These are phyloP conservation scores for Cytospora piceae DNA, from an alignment of 2,329 filamentous ascomycete genomes.

Conservation along the genomic window DNA sequence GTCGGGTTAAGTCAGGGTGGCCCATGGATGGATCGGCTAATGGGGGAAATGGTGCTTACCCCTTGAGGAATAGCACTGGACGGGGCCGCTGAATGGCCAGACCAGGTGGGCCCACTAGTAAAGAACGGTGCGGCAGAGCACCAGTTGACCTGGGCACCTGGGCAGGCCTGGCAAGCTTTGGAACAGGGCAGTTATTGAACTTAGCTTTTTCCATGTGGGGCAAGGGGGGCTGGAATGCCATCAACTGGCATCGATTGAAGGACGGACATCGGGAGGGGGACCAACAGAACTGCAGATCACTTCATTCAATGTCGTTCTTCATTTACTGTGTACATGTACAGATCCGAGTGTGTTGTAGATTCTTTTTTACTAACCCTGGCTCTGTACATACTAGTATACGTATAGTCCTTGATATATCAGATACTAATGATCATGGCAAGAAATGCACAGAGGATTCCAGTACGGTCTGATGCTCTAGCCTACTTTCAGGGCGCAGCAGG, in stretches of 20 bases:
- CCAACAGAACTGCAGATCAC: background rate
- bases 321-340: no score
- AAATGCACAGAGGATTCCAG: background rate
- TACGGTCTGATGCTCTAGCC: background rate
- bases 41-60: background rate
- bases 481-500: no score
- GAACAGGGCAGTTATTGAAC: background rate
- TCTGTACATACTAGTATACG: no score
- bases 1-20: background rate
- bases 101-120: slow-evolving; percentile 9
- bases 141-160: no score
- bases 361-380: no score
- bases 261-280: background rate
- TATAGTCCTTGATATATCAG: no score
- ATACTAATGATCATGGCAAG: no score
- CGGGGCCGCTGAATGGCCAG: background rate
- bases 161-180: no score
- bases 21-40: background rate
- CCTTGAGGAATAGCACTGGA: background rate
- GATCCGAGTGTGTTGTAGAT: no score
- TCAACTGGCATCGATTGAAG: background rate
- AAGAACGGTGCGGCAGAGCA: slow-evolving; percentile 24
- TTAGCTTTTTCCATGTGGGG: background rate
- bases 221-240: background rate
- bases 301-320: background rate